These are phyloP conservation scores for Rosellinia necatrix DNA, from an alignment of 2,329 filamentous ascomycete genomes.

Conservation along the genomic window DNA sequence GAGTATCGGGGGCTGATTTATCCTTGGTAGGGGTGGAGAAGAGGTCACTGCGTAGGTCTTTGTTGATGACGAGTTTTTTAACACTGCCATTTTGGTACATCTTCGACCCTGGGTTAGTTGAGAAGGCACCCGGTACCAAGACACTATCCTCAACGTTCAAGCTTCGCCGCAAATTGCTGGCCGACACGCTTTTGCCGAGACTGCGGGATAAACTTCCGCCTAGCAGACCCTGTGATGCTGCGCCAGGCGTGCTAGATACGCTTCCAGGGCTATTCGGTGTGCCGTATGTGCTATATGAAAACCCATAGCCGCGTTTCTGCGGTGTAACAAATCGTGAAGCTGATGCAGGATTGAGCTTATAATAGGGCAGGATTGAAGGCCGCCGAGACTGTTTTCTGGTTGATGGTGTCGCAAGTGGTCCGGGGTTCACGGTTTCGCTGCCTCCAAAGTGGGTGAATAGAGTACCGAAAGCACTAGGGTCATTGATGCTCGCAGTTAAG, in stretches of 20 bases:
- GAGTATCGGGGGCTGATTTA: constrained; percentile 47
- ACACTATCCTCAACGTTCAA: constrained; percentile 86
- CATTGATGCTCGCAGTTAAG: constrained; percentile 78
- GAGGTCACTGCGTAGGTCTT: constrained; percentile 76
- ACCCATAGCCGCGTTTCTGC: constrained; percentile 85
- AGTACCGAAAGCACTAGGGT: constrained; percentile 88
- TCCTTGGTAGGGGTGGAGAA: constrained; percentile 65
- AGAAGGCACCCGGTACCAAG: constrained; percentile 82
- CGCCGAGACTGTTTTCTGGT: constrained; percentile 76
- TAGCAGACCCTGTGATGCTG: constrained; percentile 69
- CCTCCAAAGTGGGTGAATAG: constrained; percentile 76
- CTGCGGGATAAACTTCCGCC: constrained; percentile 70
- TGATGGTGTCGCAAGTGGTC: constrained; percentile 89
- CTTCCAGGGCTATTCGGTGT: constrained; percentile 75
- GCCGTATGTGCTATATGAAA: constrained; percentile 90
- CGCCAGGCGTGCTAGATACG: constrained; percentile 70
- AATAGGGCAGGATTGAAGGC: constrained; percentile 79
- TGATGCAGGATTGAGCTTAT: constrained; percentile 82
- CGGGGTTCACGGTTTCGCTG: constrained; percentile 71
- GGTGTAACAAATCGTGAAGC: constrained; percentile 81
- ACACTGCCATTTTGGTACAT: constrained; percentile 72
- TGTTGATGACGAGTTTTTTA: constrained; percentile 92
- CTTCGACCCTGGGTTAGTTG: constrained; percentile 66
- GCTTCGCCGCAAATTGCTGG: constrained; percentile 81
- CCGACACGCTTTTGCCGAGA: constrained; percentile 85